These are phyloP conservation scores for Populus nigra DNA, from an alignment of 345 rosid species.

Conservation along the genomic window DNA sequence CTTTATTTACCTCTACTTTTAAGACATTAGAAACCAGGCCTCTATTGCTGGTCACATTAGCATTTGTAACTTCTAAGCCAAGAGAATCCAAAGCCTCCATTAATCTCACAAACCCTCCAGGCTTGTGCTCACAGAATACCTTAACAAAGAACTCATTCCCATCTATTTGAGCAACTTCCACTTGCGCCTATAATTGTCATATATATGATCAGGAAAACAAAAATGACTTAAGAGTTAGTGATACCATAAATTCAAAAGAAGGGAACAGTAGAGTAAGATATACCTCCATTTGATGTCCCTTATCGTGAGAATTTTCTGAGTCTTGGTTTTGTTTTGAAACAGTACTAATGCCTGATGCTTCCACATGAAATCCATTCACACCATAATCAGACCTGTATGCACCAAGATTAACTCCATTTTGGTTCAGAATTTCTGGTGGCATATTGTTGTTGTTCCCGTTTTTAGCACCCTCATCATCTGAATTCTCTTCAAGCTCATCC, in stretches of 20 bases:
- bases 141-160: constrained; percentile 84
- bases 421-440: constrained; percentile 34
- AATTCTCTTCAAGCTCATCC: constrained; percentile 79
- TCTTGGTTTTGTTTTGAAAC: constrained; percentile 46
- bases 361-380: constrained; percentile 34
- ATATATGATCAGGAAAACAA: not conserved
- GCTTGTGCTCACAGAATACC: constrained; percentile 82
- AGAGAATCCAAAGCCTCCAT: constrained; percentile 81
- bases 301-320: constrained; percentile 44
- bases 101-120: constrained; percentile 76
- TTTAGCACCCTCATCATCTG: constrained; percentile 56
- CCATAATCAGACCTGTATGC: constrained; percentile 20
- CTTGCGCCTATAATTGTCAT: constrained; percentile 61
- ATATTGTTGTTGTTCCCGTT: constrained; percentile 23
- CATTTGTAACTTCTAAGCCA: constrained; percentile 85
- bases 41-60: constrained; percentile 68
- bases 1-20: constrained; percentile 67
- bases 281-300: constrained; percentile 96
- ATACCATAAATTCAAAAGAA: not conserved
- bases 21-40: constrained; percentile 87
- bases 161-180: constrained; percentile 80
- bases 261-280: not conserved
- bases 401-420: constrained; percentile 37
- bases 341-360: constrained; percentile 34
- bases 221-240: not conserved